Percentiles rank a stretch among this genome's conserved stretches.
Evolutionary conservation across 352 stramenopile genomes (phyloP).

Genomic region (Globisporangium megalacanthum): DNA sequence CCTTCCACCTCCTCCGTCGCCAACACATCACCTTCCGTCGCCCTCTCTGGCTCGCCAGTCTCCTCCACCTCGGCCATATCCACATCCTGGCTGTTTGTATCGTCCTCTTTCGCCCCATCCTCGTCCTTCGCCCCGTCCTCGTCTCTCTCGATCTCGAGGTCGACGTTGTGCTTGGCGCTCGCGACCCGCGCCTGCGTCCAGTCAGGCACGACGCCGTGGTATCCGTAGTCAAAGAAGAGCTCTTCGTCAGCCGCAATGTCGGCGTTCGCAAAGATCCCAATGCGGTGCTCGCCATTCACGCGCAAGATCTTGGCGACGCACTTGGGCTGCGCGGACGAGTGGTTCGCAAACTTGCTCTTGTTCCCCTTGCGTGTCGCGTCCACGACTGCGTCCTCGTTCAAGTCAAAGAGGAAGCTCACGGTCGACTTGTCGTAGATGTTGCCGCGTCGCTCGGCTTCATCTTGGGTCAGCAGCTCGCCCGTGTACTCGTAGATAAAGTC

Average conservation of each 20-base stretch:
- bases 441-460: slow-evolving; percentile 80
- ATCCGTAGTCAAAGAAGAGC: slow-evolving; percentile 82
- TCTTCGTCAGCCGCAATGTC: slow-evolving; percentile 86
- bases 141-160: neutral
- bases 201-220: slow-evolving; percentile 75
- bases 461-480: slow-evolving; percentile 89
- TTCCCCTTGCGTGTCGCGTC: slow-evolving; percentile 94
- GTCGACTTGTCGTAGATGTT: slow-evolving; percentile 89
- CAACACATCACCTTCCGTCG: neutral
- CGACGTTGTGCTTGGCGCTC: slow-evolving; percentile 7
- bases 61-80: neutral
- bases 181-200: slow-evolving; percentile 68
- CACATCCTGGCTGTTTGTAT: neutral
- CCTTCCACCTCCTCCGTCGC: neutral
- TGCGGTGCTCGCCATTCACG: slow-evolving; percentile 90
- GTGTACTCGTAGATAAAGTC: slow-evolving; percentile 87
- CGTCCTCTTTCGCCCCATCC: neutral
- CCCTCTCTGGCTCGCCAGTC: neutral
- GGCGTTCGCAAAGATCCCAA: slow-evolving; percentile 91
- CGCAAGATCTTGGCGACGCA: slow-evolving; percentile 84
- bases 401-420: slow-evolving; percentile 93
- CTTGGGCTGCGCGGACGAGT: slow-evolving; percentile 75
- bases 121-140: neutral
- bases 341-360: slow-evolving; percentile 94
- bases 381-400: slow-evolving; percentile 90